Evolutionary conservation across 1,284 basidiomycete species (phyloP), one percentile per base, ranked within the genome.

Genomic region (Microbotryum scabiosae): DNA sequence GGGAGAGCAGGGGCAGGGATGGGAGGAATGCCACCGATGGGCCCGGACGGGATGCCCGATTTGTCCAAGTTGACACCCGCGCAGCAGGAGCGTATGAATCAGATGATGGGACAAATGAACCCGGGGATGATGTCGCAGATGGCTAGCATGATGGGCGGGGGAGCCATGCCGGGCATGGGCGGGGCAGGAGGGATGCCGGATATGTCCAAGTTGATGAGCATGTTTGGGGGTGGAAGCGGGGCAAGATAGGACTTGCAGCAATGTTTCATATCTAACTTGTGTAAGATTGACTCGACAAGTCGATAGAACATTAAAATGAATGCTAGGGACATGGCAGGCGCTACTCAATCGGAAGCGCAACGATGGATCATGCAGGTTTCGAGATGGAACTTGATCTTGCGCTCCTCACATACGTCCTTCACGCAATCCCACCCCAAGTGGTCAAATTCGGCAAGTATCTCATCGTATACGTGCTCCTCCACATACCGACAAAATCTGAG

Each of bases 31-130:
- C 50, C 50, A 10, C 56, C 57, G 12, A 48, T 69, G 54, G 67
- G 65, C 0, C 58, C 67, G 2, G 59, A 57, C 7, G 64, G 67
- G 1, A 68, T 68, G 64, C 67, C 67, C n/a, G 67, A 68, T 48
- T 32, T 68, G n/a, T 56, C 51, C 8, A 68, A 66, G 44, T 26
- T 68, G 16, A 87, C 86, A 5, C 87, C 86, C 25, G 85, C 86
- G n/a, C 91, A 96, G 75, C 36, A 41, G 36, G 36, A 41, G 36
- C 36, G 36, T 18, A 89, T 94, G 70, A 85, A 89, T 72, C 88
- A 88, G 2, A 90, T 94, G 84, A 89, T 94, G 70, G 85, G 89
- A 72, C 88, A 88, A 1, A 90, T 94, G 84, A 86, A 59, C 18
- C 62, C 64, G 21, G 60, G 56, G 21, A 57, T 61, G 51, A 58